phyloP scores from a whole-genome alignment of 2,329 filamentous ascomycete genomes.

The Aspergillus arachidicola region DNA sequence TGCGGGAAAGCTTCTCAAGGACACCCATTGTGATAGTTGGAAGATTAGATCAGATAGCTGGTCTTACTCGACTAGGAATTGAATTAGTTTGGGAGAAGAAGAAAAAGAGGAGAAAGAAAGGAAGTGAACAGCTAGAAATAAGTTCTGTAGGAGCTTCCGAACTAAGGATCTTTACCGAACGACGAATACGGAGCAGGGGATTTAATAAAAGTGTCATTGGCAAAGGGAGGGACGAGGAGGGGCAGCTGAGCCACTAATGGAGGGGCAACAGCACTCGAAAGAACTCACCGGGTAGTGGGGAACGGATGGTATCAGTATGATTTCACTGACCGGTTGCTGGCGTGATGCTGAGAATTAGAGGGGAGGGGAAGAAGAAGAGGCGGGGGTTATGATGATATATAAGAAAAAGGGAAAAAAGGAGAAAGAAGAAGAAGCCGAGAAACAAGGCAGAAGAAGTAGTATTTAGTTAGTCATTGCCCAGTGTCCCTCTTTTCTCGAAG shows the following conservation, averaged over 20 bases:
- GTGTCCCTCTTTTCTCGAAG: background rate
- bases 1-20: conserved; percentile 61
- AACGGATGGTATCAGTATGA: conserved; percentile 41
- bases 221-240: conserved; percentile 17
- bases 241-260: conserved; percentile 18
- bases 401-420: background rate
- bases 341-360: conserved; percentile 1
- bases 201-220: conserved; percentile 17
- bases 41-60: conserved; percentile 2
- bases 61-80: background rate
- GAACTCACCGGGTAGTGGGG: conserved; percentile 43
- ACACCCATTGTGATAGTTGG: conserved; percentile 44
- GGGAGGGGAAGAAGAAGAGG: background rate
- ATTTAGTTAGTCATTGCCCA: background rate
- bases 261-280: conserved; percentile 23
- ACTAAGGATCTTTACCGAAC: conserved; percentile 26
- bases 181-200: conserved; percentile 27
- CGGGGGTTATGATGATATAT: background rate
- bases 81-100: conserved; percentile 9
- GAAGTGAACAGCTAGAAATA: conserved; percentile 16
- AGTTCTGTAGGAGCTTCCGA: conserved; percentile 12
- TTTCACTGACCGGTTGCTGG: conserved; percentile 23
- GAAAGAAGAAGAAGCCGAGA: background rate
- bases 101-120: conserved; percentile 1
- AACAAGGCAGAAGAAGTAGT: conserved; percentile 4